Evolutionary conservation across 140 eudicot species (phyloP).

Genomic region (Stevia rebaudiana): DNA sequence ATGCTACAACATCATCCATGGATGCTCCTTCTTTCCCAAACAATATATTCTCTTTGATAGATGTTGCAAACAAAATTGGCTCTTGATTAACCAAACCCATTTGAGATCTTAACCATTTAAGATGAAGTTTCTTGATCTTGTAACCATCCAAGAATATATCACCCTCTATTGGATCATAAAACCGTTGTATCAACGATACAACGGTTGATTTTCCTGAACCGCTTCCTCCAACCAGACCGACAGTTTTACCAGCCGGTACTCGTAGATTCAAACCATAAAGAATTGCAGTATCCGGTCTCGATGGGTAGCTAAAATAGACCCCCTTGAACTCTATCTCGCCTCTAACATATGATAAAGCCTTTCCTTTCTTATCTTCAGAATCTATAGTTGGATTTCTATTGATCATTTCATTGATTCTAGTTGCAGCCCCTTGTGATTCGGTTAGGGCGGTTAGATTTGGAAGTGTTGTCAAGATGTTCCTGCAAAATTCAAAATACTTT

Average conservation of each 20-base stretch:
- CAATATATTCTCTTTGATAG: conserved; percentile 52
- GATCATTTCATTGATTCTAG: conserved; percentile 59
- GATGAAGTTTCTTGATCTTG: conserved; percentile 57
- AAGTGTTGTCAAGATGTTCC: conserved; percentile 34
- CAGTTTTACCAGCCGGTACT: conserved; percentile 53
- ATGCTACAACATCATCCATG: conserved; percentile 54
- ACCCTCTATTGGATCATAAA: conserved; percentile 59
- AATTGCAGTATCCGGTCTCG: conserved; percentile 59
- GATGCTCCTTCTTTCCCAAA: conserved; percentile 66
- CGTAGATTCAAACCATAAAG: conserved; percentile 50
- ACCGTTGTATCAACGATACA: conserved; percentile 44
- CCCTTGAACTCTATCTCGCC: conserved; percentile 64
- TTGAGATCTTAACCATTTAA: conserved; percentile 65
- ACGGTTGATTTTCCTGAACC: conserved; percentile 66
- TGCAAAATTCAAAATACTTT: neutral
- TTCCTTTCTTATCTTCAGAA: conserved; percentile 55
- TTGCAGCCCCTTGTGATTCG: conserved; percentile 46
- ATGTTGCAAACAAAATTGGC: conserved; percentile 63
- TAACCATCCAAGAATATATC: conserved; percentile 54
- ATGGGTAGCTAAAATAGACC: conserved; percentile 55
- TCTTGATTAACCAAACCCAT: conserved; percentile 75
- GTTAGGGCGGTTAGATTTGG: conserved; percentile 34
- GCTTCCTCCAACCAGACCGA: conserved; percentile 66
- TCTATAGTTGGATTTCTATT: conserved; percentile 49
- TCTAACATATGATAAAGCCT: conserved; percentile 48